phyloP scores from a whole-genome alignment of 2,329 filamentous ascomycete genomes.

The Cladobotryum mycophilum region DNA sequence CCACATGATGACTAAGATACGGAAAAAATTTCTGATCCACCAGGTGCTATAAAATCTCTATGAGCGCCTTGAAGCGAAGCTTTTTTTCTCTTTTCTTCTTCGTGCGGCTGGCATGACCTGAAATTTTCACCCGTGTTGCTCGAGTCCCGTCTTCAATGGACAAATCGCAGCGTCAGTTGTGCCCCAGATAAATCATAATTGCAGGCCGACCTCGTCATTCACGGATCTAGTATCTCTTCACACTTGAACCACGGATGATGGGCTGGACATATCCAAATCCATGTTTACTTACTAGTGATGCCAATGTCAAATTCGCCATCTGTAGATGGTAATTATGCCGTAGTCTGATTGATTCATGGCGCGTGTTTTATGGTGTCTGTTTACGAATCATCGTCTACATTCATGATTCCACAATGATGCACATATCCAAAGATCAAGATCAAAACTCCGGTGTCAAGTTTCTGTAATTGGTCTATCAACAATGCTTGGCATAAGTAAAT shows the following conservation, averaged over 20 bases:
- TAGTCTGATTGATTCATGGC: too few relatives aligned
- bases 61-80: conserved; percentile 16
- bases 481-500: too few relatives aligned
- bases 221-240: conserved; percentile 27
- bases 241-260: conserved; percentile 28
- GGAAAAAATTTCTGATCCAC: conserved; percentile 3
- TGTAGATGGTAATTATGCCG: too few relatives aligned
- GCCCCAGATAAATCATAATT: conserved; percentile 76
- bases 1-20: conserved; percentile 17
- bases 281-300: conserved; percentile 3
- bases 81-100: conserved; percentile 42
- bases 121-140: conserved; percentile 73
- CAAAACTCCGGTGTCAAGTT: too few relatives aligned
- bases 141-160: conserved; percentile 54
- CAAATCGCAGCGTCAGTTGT: conserved; percentile 64
- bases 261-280: conserved; percentile 35
- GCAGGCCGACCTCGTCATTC: conserved; percentile 55
- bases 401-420: too few relatives aligned
- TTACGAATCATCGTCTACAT: too few relatives aligned
- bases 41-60: conserved; percentile 25
- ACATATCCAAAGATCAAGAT: too few relatives aligned
- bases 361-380: too few relatives aligned
- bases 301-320: too few relatives aligned
- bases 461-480: too few relatives aligned
- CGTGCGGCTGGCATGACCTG: conserved; percentile 72